Conservation (phyloP, 1,284 basidiomycete species). For the Apiotrichum gracile region DNA sequence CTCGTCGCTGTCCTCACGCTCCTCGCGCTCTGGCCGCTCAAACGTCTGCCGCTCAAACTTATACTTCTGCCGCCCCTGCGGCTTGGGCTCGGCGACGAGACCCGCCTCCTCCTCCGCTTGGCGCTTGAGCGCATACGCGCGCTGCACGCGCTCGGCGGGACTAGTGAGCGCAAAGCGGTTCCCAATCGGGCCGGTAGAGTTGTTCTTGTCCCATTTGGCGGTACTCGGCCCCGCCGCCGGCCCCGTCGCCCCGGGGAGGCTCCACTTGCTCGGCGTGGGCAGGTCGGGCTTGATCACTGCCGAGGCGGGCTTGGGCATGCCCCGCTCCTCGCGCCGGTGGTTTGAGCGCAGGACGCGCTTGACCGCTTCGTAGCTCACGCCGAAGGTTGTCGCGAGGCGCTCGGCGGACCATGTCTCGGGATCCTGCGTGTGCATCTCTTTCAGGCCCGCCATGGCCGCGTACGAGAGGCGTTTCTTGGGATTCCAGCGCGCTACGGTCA, state of each 20-base stretch:
- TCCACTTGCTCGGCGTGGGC: too few relatives aligned
- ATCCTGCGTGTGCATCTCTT: constrained; percentile 64
- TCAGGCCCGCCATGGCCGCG: constrained; percentile 80
- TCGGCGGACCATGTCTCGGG: constrained; percentile 64
- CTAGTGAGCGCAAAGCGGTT: not conserved
- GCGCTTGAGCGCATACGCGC: not conserved
- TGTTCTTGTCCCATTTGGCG: not conserved
- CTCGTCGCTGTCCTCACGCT: too few relatives aligned
- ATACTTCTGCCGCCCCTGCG: too few relatives aligned
- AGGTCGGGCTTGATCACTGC: too few relatives aligned
- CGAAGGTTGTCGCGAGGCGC: constrained; percentile 70
- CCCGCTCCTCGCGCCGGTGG: not conserved
- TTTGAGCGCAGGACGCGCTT: constrained; percentile 58
- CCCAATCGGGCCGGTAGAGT: not conserved
- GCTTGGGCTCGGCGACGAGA: not conserved
- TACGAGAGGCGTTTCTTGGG: constrained; percentile 82
- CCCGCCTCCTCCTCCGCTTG: constrained; percentile 43
- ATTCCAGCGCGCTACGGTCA: constrained; percentile 53
- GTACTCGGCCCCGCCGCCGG: not conserved
- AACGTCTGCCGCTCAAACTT: too few relatives aligned
- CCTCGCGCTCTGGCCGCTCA: too few relatives aligned
- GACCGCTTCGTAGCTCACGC: constrained; percentile 78
- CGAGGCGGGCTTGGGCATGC: too few relatives aligned
- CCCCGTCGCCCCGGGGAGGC: constrained; percentile 4
- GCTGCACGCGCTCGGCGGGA: not conserved